These are phyloP conservation scores for Herpetomonas samuelpessoai DNA, from an alignment of 208 protist species.

Conservation along the genomic window DNA sequence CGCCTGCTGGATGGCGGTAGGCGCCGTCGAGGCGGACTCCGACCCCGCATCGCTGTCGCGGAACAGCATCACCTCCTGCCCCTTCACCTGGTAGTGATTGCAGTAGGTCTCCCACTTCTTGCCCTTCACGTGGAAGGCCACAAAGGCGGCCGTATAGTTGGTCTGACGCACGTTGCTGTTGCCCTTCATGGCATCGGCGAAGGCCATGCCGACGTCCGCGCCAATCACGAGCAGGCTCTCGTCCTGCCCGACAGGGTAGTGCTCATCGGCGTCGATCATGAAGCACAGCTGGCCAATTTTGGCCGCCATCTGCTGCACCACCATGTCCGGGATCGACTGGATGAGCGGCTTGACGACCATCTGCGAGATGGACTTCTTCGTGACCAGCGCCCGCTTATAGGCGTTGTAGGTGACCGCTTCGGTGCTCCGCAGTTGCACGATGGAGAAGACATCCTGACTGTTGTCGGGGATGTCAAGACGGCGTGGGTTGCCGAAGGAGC, in stretches of 20 bases:
- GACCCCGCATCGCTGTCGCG: conserved; percentile 8
- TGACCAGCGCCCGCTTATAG: conserved; percentile 28
- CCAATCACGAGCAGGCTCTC: conserved; percentile 38
- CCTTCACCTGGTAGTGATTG: conserved; percentile 52
- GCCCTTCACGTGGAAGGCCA: conserved; percentile 39
- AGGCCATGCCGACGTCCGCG: conserved; percentile 25
- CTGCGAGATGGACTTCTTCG: conserved; percentile 31
- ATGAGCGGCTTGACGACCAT: conserved; percentile 33
- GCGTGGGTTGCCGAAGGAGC: conserved; percentile 8
- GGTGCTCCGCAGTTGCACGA: conserved; percentile 27
- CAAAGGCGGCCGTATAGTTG: conserved; percentile 38
- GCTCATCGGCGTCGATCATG: conserved; percentile 25
- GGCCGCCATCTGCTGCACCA: conserved; percentile 53
- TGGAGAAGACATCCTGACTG: conserved; percentile 12
- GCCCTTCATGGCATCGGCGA: conserved; percentile 13
- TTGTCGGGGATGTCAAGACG: conserved; percentile 9
- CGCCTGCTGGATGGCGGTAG: conserved; percentile 11
- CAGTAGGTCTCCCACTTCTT: conserved; percentile 45
- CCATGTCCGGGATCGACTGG: conserved; percentile 34
- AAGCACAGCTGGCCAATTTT: conserved; percentile 51
- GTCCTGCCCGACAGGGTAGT: conserved; percentile 1
- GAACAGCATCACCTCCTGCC: conserved; percentile 21
- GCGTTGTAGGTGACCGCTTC: conserved; percentile 26
- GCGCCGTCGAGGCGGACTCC: conserved; percentile 6
- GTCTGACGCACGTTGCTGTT: conserved; percentile 12